Conservation (phyloP, 306 rosid species). For the Clitoria ternatea region DNA sequence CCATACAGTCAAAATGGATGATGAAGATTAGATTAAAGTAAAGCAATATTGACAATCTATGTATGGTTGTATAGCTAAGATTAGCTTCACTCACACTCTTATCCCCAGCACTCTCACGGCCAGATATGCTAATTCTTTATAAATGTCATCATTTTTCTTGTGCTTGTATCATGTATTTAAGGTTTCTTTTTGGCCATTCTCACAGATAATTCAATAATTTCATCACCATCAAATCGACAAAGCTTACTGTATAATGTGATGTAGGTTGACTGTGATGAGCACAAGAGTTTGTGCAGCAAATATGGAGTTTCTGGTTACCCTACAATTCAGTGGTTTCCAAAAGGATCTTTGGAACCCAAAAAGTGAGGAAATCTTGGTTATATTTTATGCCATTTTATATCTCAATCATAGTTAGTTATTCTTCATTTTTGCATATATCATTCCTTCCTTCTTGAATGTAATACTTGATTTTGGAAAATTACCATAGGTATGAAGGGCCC, state of each 20-base stretch:
- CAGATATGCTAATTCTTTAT: not conserved
- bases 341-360: conserved; percentile 84
- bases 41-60: not conserved
- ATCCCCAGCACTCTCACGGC: not conserved
- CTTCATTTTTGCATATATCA: not conserved
- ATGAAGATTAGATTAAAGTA: not conserved
- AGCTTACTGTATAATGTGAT: not conserved
- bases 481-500: conserved; percentile 69
- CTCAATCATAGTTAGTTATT: conserved; percentile 1
- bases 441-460: not conserved
- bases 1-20: not conserved
- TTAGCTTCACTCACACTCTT: not conserved
- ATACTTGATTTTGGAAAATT: conserved; percentile 12
- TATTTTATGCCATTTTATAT: not conserved
- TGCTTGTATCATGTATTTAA: not conserved
- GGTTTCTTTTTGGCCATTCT: not conserved
- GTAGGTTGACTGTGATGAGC: conserved; percentile 65
- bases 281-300: conserved; percentile 40
- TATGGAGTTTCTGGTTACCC: conserved; percentile 79
- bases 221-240: not conserved
- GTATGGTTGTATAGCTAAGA: not conserved
- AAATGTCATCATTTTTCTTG: not conserved
- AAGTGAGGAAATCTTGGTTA: conserved; percentile 52
- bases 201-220: not conserved
- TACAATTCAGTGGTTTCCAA: conserved; percentile 85